These are phyloP conservation scores for Mortierella sp. DNA, from an alignment of 371 early-diverging fungal species.

Conservation along the genomic window DNA sequence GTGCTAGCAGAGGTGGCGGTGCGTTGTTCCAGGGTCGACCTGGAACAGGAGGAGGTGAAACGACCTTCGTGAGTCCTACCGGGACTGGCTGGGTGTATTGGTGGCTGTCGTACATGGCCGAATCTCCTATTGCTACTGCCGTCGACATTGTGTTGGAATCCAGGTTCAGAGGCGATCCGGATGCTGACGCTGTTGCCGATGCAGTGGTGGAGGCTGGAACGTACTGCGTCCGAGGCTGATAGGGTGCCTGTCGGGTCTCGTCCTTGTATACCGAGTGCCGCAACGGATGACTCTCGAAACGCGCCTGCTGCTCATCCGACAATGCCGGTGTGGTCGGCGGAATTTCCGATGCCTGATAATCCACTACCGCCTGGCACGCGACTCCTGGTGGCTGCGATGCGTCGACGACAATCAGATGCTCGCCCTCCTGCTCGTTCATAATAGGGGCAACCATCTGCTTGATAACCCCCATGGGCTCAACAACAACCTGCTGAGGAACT, in stretches of 20 bases:
- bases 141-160: not conserved
- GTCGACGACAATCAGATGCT: not conserved
- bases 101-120: not conserved
- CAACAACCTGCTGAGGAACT: not conserved
- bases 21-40: not conserved
- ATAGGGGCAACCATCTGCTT: not conserved
- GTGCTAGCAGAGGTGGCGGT: not conserved
- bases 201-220: not conserved
- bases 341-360: not conserved
- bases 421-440: not conserved
- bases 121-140: not conserved
- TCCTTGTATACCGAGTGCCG: constrained; percentile 5
- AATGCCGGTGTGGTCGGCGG: not conserved
- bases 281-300: not conserved
- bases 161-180: not conserved
- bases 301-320: not conserved
- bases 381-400: not conserved
- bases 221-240: constrained; percentile 16
- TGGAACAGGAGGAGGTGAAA: not conserved
- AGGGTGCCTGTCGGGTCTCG: not conserved
- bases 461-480: not conserved
- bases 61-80: not conserved
- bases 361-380: not conserved
- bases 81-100: not conserved
- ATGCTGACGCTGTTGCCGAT: not conserved